A percentile compares a stretch with the other conserved stretches of the same genome.
These are phyloP conservation scores for Eucalyptus regnans DNA, from an alignment of 345 rosid genomes.

Conservation along the genomic window DNA sequence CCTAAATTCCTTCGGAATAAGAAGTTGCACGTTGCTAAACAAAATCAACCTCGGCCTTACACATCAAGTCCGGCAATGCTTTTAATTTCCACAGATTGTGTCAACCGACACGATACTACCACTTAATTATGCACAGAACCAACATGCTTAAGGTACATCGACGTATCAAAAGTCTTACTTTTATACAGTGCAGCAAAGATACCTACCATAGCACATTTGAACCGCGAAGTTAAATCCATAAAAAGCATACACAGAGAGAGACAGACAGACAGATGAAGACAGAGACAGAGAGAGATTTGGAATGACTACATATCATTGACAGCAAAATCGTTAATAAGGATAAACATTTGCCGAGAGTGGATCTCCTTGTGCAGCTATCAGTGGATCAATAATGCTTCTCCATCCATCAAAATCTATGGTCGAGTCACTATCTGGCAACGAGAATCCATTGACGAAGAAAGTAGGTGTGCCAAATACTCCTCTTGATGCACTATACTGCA, in stretches of 20 bases:
- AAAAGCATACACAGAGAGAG: background rate
- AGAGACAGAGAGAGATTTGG: background rate
- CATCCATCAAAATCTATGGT: slow-evolving; percentile 34
- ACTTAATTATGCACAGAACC: background rate
- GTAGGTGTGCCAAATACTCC: slow-evolving; percentile 64
- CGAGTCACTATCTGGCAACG: slow-evolving; percentile 41
- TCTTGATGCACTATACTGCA: slow-evolving; percentile 66
- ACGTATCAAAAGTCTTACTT: background rate
- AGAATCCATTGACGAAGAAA: slow-evolving; percentile 70
- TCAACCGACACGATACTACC: background rate
- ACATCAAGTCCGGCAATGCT: background rate
- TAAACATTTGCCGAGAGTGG: background rate
- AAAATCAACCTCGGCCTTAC: background rate
- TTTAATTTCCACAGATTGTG: background rate
- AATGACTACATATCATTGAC: background rate
- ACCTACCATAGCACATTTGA: background rate
- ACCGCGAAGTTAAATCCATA: background rate
- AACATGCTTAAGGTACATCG: background rate
- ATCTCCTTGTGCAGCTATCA: slow-evolving; percentile 12
- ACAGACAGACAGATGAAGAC: background rate
- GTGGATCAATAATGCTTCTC: slow-evolving; percentile 59
- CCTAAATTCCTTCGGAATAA: background rate
- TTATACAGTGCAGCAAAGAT: background rate
- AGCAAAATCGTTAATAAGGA: background rate
- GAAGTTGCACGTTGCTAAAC: background rate